These are phyloP conservation scores for Limtongozyma cylindracea DNA, from an alignment of 805 yeast species.

Conservation along the genomic window DNA sequence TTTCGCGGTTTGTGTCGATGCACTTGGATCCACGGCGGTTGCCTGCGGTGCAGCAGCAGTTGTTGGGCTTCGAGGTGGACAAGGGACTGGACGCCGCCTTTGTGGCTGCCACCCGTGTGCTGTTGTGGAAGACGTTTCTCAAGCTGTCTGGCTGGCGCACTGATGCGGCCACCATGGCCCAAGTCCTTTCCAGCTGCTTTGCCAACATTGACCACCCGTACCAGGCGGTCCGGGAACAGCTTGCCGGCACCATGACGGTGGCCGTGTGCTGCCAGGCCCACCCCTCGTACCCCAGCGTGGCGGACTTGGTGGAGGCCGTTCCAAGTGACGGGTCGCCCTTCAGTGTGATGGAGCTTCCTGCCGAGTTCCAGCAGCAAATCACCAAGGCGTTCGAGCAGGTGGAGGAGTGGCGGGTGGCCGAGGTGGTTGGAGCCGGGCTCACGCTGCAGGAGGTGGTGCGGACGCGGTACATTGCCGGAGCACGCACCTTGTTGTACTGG, in stretches of 20 bases:
- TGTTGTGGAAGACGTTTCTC: conserved; percentile 23
- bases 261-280: too few relatives aligned
- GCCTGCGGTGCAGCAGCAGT: too few relatives aligned
- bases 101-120: conserved; percentile 31
- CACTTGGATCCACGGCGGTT: conserved; percentile 45
- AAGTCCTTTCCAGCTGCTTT: conserved; percentile 20
- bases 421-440: too few relatives aligned
- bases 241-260: too few relatives aligned
- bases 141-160: conserved; percentile 30
- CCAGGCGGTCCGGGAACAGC: conserved; percentile 41
- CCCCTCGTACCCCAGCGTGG: too few relatives aligned
- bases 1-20: conserved; percentile 49
- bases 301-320: conserved; percentile 15
- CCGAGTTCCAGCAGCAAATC: too few relatives aligned
- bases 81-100: conserved; percentile 33
- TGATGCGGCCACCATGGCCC: conserved; percentile 15
- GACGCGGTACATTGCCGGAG: conserved; percentile 33
- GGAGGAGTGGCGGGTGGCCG: too few relatives aligned
- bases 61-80: conserved; percentile 21
- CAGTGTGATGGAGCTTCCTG: too few relatives aligned
- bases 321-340: conserved; percentile 1
- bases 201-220: conserved; percentile 36
- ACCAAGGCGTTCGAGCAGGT: too few relatives aligned
- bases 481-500: conserved; percentile 43
- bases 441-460: conserved; percentile 33